These are phyloP conservation scores for Tricholoma bakamatsutake DNA, from an alignment of 768 basidiomycete genomes.

Conservation along the genomic window DNA sequence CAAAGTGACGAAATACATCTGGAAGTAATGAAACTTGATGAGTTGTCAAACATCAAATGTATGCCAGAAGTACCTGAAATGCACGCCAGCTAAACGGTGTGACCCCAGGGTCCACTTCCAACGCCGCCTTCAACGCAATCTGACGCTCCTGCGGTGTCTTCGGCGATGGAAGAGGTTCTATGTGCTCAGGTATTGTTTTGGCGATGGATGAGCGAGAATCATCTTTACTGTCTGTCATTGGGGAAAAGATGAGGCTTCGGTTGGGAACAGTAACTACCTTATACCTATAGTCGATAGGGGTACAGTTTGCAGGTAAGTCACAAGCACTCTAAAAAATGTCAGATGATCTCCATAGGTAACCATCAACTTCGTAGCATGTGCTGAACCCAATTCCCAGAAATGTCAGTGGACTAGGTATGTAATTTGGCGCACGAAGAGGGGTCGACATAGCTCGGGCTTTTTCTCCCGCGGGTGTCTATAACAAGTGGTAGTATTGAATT, in stretches of 20 bases:
- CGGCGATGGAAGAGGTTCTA: conserved; percentile 8
- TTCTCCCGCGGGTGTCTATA: too few species aligned
- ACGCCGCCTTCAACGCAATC: conserved; percentile 31
- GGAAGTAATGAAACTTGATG: neutral
- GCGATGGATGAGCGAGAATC: conserved; percentile 19
- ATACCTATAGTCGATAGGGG: neutral
- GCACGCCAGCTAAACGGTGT: conserved; percentile 29
- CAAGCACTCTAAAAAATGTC: neutral
- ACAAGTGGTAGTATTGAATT: too few species aligned
- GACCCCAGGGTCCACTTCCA: conserved; percentile 38
- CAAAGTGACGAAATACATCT: conserved; percentile 44
- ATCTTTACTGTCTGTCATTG: conserved; percentile 10
- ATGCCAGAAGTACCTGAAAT: conserved; percentile 24
- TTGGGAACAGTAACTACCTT: neutral
- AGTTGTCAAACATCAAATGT: neutral
- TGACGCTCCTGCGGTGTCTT: conserved; percentile 36
- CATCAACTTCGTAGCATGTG: too few species aligned
- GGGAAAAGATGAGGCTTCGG: neutral
- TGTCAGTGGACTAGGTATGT: too few species aligned
- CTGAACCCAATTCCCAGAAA: too few species aligned
- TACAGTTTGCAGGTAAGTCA: neutral
- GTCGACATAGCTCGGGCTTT: too few species aligned
- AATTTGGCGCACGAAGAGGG: too few species aligned
- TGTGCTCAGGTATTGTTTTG: conserved; percentile 16
- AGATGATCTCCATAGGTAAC: neutral